These are phyloP conservation scores for Ustulina deusta DNA, from an alignment of 2,329 filamentous ascomycete genomes.

Conservation along the genomic window DNA sequence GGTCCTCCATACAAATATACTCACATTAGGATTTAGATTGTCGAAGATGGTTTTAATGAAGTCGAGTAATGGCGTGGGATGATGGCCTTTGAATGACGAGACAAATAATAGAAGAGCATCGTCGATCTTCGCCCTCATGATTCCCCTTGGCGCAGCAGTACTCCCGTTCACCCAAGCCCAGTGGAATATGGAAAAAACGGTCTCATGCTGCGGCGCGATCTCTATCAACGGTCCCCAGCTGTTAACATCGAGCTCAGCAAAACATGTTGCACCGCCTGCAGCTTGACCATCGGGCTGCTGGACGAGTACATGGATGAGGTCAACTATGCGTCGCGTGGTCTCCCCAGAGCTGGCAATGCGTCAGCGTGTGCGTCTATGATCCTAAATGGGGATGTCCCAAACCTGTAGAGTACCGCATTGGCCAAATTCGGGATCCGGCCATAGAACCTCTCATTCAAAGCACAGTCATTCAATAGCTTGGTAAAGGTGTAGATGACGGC, in stretches of 20 bases:
- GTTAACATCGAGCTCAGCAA: constrained; percentile 59
- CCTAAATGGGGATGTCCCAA: not conserved
- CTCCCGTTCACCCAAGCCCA: constrained; percentile 67
- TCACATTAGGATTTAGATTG: constrained; percentile 62
- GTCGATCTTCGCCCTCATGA: constrained; percentile 57
- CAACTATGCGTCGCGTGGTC: constrained; percentile 65
- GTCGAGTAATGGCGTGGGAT: constrained; percentile 68
- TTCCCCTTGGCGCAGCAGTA: constrained; percentile 51
- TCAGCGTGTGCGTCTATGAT: constrained; percentile 10
- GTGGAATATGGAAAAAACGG: constrained; percentile 67
- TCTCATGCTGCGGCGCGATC: constrained; percentile 64
- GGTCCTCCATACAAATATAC: constrained; percentile 35
- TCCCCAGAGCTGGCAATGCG: constrained; percentile 60
- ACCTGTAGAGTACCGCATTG: constrained; percentile 60
- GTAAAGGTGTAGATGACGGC: constrained; percentile 73
- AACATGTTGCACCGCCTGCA: constrained; percentile 42
- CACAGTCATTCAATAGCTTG: constrained; percentile 64
- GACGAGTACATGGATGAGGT: constrained; percentile 68
- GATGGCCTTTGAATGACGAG: constrained; percentile 60
- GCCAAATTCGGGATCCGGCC: constrained; percentile 66
- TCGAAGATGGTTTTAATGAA: constrained; percentile 67
- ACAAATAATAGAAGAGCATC: constrained; percentile 59
- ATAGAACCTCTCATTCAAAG: constrained; percentile 59
- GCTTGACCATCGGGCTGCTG: constrained; percentile 63
- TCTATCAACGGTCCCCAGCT: constrained; percentile 69